phyloP scores from a whole-genome alignment of 371 early-diverging fungal genomes.

The Mucor sp. region DNA sequence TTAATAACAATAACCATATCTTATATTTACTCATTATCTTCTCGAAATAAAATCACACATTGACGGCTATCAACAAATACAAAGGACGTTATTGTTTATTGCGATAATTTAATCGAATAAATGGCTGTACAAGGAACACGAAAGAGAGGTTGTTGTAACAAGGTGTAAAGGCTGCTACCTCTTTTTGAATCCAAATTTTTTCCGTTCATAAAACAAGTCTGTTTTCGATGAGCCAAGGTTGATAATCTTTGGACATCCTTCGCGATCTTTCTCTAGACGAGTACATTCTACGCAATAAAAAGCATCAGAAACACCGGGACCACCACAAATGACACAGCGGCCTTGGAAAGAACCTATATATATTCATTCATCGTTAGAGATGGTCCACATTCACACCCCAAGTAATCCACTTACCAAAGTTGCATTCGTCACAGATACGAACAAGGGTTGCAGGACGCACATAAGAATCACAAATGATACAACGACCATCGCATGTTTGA shows the following conservation, averaged over 20 bases:
- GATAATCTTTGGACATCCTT: conserved; percentile 97
- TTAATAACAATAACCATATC: background rate
- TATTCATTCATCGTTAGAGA: background rate
- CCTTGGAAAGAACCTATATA: conserved; percentile 70
- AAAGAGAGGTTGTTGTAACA: background rate
- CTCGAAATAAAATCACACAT: background rate
- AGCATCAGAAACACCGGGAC: conserved; percentile 92
- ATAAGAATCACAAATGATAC: conserved; percentile 93
- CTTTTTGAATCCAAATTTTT: conserved; percentile 87
- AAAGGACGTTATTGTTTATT: background rate
- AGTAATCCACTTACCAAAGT: conserved; percentile 69
- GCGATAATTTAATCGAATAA: background rate
- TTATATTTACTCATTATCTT: background rate
- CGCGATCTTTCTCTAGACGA: conserved; percentile 92
- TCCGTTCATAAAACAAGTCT: conserved; percentile 92
- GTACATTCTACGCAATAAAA: conserved; percentile 96
- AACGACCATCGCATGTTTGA: conserved; percentile 94
- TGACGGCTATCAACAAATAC: background rate
- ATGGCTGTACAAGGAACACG: background rate
- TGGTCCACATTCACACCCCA: background rate
- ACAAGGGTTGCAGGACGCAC: conserved; percentile 90
- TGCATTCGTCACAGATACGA: conserved; percentile 96
- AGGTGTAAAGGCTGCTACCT: conserved; percentile 32
- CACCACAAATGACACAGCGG: conserved; percentile 92
- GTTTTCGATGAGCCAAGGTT: conserved; percentile 84